phyloP scores from a whole-genome alignment of 2,329 filamentous ascomycete species.

The Aspergillus novoparasiticus region DNA sequence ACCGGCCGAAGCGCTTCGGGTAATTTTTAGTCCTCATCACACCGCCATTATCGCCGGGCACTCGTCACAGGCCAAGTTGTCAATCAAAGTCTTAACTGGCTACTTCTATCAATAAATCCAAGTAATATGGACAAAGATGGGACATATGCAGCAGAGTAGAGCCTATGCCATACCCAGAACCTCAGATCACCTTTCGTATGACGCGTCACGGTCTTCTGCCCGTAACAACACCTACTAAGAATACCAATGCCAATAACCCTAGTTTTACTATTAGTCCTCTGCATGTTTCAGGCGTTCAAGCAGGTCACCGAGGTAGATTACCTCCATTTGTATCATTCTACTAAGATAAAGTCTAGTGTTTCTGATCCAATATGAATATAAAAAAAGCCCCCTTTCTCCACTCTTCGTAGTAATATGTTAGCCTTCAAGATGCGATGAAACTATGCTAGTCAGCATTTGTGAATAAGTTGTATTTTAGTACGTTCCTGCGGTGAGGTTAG shows the following conservation, averaged over 20 bases:
- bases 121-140: neutral
- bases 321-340: neutral
- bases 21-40: neutral
- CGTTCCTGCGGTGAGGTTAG: too few species aligned
- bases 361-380: neutral
- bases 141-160: neutral
- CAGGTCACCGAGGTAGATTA: neutral
- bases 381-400: neutral
- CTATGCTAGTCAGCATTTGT: neutral
- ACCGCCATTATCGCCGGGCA: neutral
- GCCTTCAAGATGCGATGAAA: neutral
- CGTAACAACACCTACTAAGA: neutral
- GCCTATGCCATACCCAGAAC: neutral
- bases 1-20: neutral
- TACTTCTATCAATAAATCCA: neutral
- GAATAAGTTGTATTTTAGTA: neutral
- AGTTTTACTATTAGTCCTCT: neutral
- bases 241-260: neutral
- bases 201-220: neutral
- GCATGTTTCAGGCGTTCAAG: neutral
- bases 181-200: neutral
- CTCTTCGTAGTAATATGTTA: neutral
- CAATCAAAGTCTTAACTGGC: neutral
- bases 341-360: neutral
- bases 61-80: neutral